Conservation (phyloP, 2,329 filamentous ascomycete genomes). For the Hortaea sp. region DNA sequence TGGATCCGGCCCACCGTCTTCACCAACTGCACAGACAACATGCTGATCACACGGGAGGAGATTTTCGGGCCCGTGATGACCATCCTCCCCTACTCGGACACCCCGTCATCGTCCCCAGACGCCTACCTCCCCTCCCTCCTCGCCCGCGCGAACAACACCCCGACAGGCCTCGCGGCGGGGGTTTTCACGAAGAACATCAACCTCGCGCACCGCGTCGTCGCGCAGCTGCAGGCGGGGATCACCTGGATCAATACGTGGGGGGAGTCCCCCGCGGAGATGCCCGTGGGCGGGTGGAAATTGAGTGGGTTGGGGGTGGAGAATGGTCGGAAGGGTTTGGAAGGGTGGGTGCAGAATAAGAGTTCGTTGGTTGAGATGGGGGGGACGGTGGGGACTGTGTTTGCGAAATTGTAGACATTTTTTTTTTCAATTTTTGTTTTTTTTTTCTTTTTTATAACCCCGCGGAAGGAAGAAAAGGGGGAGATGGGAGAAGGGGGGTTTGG, state of each 20-base stretch:
- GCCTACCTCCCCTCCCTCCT: slow-evolving; percentile 58
- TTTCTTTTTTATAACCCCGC: too few relatives aligned
- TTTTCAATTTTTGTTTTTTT: too few relatives aligned
- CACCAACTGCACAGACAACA: slow-evolving; percentile 71
- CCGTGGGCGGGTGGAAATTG: slow-evolving; percentile 84
- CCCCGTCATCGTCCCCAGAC: not conserved
- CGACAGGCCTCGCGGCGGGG: slow-evolving; percentile 70
- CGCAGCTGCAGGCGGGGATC: slow-evolving; percentile 68
- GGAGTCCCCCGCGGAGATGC: slow-evolving; percentile 86
- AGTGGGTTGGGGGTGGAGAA: slow-evolving; percentile 85
- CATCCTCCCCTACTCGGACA: slow-evolving; percentile 58
- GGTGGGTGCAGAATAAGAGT: slow-evolving; percentile 80
- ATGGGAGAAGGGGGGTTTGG: too few relatives aligned
- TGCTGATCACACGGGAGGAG: slow-evolving; percentile 72
- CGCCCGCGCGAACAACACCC: slow-evolving; percentile 62
- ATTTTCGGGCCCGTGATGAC: slow-evolving; percentile 86
- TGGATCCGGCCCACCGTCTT: slow-evolving; percentile 81
- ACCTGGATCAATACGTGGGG: slow-evolving; percentile 93
- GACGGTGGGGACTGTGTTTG: slow-evolving; percentile 47
- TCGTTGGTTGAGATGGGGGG: slow-evolving; percentile 75
- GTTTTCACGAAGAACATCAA: slow-evolving; percentile 72
- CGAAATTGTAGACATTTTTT: slow-evolving; percentile 5
- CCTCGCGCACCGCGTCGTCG: slow-evolving; percentile 60
- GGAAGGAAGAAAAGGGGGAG: too few relatives aligned
- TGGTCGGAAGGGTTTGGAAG: slow-evolving; percentile 65